Base-by-base conservation (phyloP, 768 basidiomycete genomes). In the Rhizopogon salebrosus region DNA sequence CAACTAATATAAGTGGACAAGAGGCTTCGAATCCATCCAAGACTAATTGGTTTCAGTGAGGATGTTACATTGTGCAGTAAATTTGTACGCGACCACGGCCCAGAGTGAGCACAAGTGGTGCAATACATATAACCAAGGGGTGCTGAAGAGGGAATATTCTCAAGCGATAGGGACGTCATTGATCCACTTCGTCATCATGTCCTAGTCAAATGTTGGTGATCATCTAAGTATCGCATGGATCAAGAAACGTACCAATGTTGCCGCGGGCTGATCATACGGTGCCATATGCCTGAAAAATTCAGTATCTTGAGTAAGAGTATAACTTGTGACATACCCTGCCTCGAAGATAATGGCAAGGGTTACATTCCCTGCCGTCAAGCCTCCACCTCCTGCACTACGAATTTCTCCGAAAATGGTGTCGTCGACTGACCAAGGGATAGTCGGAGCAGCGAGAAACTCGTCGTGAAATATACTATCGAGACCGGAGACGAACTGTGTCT, bases 291-390 rank as follows among this genome's bases (percentile, higher is more conserved):
- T 66, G 38, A 9, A 36, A 45, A 59, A 6, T n/a, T 29, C 29
- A 53, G 42, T 42, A 46, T 26, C 14, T 6, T 16, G 27, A 27
- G 36, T 31, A 40, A 39, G 49, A 42, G 20, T 10, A 13, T 9
- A 14, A 13, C 35, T 29, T 18, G 7, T n/a, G 1, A 51, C 64
- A 37, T 71, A 79, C 57, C 80, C 80, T 34, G 79, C 80, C 27
- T 80, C 75, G 55, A 72, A 68, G 39, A 83, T 68, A 22, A 71
- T 63, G 27, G 80, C 75, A 54, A 74, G 80, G 13, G 80, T 75
- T 42, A 78, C 65, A 59, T 77, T 77, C 8, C 79, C 79, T 14
- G 75, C 74, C 0, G 54, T 60, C 24, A 57, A 55, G 22, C 60
- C 65, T 6, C 64, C 65, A 8, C 66, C 63, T 34, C 77, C 76